These are phyloP conservation scores for Phycomyces blakesleeanus DNA, from an alignment of 192 early-diverging fungal genomes.

Conservation along the genomic window DNA sequence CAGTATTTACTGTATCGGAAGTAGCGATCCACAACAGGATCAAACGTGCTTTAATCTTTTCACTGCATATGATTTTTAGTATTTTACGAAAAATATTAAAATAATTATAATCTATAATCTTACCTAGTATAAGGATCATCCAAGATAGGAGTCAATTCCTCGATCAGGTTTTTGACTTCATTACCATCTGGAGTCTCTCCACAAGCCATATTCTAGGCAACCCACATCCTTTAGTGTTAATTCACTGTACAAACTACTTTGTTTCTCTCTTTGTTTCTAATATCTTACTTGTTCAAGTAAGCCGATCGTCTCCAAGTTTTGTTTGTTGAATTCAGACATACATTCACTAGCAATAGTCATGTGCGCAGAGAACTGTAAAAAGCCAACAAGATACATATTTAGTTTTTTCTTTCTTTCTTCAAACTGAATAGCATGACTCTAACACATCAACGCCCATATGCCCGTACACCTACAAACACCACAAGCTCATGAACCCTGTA, in stretches of 20 bases:
- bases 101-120: too few species aligned
- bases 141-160: slow-evolving; percentile 74
- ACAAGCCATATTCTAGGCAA: slow-evolving; percentile 71
- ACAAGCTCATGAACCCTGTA: too few species aligned
- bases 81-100: slow-evolving; percentile 2
- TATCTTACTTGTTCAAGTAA: slow-evolving; percentile 70
- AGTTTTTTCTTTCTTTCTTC: not conserved
- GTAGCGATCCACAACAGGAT: slow-evolving; percentile 81
- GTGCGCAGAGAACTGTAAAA: slow-evolving; percentile 70
- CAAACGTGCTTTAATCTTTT: slow-evolving; percentile 70
- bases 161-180: slow-evolving; percentile 59
- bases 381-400: not conserved
- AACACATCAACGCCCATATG: not conserved
- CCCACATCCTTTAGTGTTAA: too few species aligned
- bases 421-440: too few species aligned
- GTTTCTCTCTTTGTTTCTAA: not conserved
- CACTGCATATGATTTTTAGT: too few species aligned
- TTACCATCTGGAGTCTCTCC: slow-evolving; percentile 74
- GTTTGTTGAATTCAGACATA: slow-evolving; percentile 66
- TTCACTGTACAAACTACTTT: not conserved
- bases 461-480: too few species aligned
- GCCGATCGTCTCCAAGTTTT: slow-evolving; percentile 65
- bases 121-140: slow-evolving; percentile 65
- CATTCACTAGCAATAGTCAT: slow-evolving; percentile 85
- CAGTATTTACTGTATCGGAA: slow-evolving; percentile 63